Evolutionary conservation across 139 green algal genomes (phyloP), one percentile per base, ranked within the genome.

Genomic region (Chlorella sp.): DNA sequence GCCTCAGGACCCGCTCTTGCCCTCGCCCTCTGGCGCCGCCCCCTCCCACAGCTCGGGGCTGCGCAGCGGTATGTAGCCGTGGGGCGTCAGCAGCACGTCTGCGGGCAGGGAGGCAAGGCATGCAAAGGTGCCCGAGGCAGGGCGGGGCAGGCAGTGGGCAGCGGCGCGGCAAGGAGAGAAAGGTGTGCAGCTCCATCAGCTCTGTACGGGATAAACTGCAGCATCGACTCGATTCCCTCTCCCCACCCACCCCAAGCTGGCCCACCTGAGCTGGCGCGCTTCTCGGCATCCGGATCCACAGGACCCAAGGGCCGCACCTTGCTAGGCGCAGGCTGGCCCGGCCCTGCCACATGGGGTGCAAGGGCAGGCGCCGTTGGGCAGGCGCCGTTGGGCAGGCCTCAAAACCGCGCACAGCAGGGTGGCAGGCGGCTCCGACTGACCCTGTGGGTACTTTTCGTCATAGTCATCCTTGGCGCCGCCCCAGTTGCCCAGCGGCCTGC

Each of bases 71-170:
- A 69, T 22, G 51, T 82, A 82, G 30, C 76, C 76, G 24, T 82
- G 76, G 11, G 76, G 76, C 19, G 76, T 82, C 9, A 82, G 76
- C 34, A 72, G 58, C 34, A 82, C 19, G 76, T 70, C 76, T 82
- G 76, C 76, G 67, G 73, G 46, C 2, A 44, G 34, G 67, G 8
- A 32, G 36, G 17, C 8, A 36, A 9, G 36, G 41, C 41, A 77
- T 73, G 16, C 3, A 73, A 26, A n/a, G n/a, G 65, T 44, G 38
- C 14, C 16, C 30, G 24, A 30, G 11, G 17, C 9, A 73, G 20
- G 34, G 16, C n/a, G n/a, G 30, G 65, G n/a, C 65, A 40, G 65
- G 19, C 14, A 30, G 14, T 20, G 30, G 32, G n/a, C n/a, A n/a
- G n/a, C n/a, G n/a, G n/a, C n/a, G n/a, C n/a, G n/a, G n/a, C n/a